Base-by-base conservation (phyloP, 345 rosid species). In the Trapa incisa region DNA sequence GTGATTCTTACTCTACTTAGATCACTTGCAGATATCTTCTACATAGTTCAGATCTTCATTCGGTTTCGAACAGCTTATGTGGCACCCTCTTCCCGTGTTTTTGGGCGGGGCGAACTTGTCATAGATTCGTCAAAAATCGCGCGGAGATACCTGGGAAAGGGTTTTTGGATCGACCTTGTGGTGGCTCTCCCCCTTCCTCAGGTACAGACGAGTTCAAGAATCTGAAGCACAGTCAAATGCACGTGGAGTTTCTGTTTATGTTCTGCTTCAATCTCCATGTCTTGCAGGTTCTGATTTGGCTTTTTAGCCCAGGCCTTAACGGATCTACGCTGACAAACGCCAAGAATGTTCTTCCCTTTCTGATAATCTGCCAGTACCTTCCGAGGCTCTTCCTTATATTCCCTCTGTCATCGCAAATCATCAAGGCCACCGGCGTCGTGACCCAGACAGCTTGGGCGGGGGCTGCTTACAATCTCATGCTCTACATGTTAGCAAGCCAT, bases 371-470 rank as follows among this genome's bases (percentile, higher is more conserved):
- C 60, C 98, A 90, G 81, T 93, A 87, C 75, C 74, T 84, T 33
- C 97, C 97, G 0, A 78, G 94, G 65, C 84, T 90, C 42, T 82
- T 83, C 61, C 85, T 88, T 2, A 88, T 87, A 48, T 80, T 86
- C 33, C 96, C 96, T 10, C 90, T 93, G 43, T 90, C 92, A 61
- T 84, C 86, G 5, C 85, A 85, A 78, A 90, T 90, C 54, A 82
- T 88, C 67, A 83, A 90, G 79, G 83, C 97, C 70, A 86, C 93
- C 1, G 97, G 98, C 7, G 87, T 93, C 43, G 86, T 88, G 35
- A 93, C 94, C 50, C 85, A 93, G 79, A 88, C 98, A 22, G 94
- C 97, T 32, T 88, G 97, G 97, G 98, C 96, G 0, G 97, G 97
- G 37, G 98, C 97, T 29, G 97, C 94, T 14, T 90, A 90, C 67